Evolutionary conservation across 345 rosid genomes (phyloP).

Genomic region (Arabis hirsuta): DNA sequence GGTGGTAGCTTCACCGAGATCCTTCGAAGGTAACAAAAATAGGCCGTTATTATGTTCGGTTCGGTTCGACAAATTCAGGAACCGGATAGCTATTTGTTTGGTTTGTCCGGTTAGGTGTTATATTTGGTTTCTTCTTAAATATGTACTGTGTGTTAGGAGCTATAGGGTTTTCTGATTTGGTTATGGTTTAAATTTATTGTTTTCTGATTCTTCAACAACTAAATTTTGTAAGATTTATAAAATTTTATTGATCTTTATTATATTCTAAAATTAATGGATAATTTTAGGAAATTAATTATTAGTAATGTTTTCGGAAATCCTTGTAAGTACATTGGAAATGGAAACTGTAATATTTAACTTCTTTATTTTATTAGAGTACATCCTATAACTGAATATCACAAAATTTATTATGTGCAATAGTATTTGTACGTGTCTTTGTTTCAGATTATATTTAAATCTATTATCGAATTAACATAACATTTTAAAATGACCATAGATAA

Average conservation of each 20-base stretch:
- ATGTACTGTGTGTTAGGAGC: too few species aligned
- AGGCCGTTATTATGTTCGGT: neutral
- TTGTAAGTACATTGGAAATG: neutral
- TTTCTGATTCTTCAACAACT: neutral
- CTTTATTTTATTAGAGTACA: neutral
- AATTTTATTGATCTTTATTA: neutral
- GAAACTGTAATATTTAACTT: conserved; percentile 4
- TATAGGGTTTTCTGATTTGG: neutral
- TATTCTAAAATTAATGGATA: neutral
- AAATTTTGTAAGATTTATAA: neutral
- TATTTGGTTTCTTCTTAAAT: neutral
- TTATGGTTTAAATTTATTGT: conserved; percentile 1
- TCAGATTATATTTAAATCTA: neutral
- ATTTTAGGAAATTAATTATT: neutral
- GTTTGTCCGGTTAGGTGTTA: neutral
- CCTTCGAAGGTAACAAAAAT: conserved; percentile 55
- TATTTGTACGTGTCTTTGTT: neutral
- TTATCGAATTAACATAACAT: neutral
- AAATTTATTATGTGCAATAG: neutral
- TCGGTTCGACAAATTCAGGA: neutral
- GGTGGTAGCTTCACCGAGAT: conserved; percentile 71
- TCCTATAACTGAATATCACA: neutral
- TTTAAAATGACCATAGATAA: neutral
- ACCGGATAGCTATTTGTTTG: neutral
- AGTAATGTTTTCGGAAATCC: neutral